Conservation (phyloP, 73 alveolate species). For the Paramecium octaurelia region DNA sequence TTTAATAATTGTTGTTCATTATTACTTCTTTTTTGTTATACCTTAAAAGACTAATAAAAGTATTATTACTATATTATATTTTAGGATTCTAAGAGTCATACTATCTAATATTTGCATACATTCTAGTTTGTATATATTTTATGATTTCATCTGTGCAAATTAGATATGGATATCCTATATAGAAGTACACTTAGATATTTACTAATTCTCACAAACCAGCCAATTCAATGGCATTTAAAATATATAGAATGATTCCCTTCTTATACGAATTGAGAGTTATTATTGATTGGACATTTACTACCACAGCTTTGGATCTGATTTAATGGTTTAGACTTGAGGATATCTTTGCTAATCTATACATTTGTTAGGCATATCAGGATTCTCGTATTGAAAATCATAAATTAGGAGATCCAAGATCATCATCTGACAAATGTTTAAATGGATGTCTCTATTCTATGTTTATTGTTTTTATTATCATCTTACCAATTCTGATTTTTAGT, state of each 20-base stretch:
- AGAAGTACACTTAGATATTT: slow-evolving; percentile 59
- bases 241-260: slow-evolving; percentile 89
- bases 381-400: slow-evolving; percentile 46
- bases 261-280: slow-evolving; percentile 88
- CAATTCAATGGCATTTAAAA: slow-evolving; percentile 71
- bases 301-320: slow-evolving; percentile 89
- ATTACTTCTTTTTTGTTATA: slow-evolving; percentile 42
- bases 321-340: slow-evolving; percentile 94
- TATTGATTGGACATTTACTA: slow-evolving; percentile 96
- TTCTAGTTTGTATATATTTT: slow-evolving; percentile 76
- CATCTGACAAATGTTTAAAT: slow-evolving; percentile 66
- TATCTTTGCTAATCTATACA: slow-evolving; percentile 79
- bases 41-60: slow-evolving; percentile 45
- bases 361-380: slow-evolving; percentile 32
- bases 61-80: not conserved
- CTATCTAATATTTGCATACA: slow-evolving; percentile 72
- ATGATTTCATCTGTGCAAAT: slow-evolving; percentile 75
- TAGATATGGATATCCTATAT: slow-evolving; percentile 82
- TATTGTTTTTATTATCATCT: slow-evolving; percentile 74
- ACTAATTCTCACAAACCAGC: slow-evolving; percentile 59
- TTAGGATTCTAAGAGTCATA: slow-evolving; percentile 46
- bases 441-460: slow-evolving; percentile 75
- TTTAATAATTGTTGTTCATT: slow-evolving; percentile 29
- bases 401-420: slow-evolving; percentile 58
- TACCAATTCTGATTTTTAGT: slow-evolving; percentile 89